Percentiles rank a stretch among this genome's conserved stretches.
Evolutionary conservation across 768 basidiomycete genomes (phyloP).

Genomic region (Pisolithus marmoratus): DNA sequence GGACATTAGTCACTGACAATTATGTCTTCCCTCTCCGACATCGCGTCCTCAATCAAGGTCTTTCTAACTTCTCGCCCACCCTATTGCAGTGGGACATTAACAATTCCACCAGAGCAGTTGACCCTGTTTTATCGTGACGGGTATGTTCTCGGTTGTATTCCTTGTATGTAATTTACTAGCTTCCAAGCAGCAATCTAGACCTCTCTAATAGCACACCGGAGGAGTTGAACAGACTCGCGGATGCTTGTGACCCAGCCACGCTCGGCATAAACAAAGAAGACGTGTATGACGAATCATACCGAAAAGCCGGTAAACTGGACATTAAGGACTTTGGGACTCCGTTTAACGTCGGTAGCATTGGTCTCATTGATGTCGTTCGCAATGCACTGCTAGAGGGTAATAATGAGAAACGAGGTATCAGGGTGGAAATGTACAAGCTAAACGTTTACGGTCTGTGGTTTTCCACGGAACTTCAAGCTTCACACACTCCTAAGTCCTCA

Average conservation of each 20-base stretch:
- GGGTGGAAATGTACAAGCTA: conserved; percentile 38
- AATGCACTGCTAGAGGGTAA: conserved; percentile 16
- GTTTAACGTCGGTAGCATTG: conserved; percentile 24
- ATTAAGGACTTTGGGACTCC: conserved; percentile 27
- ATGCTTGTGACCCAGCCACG: conserved; percentile 35
- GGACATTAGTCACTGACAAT: too few species aligned
- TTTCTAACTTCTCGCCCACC: too few species aligned
- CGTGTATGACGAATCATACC: conserved; percentile 38
- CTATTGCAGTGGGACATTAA: too few species aligned
- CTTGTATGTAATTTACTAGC: too few species aligned
- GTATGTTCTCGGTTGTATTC: too few species aligned
- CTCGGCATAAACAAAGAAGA: conserved; percentile 34
- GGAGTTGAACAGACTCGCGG: conserved; percentile 18
- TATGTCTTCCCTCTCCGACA: too few species aligned
- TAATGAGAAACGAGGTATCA: conserved; percentile 23
- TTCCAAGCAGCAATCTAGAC: too few species aligned
- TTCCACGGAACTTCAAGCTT: too few species aligned
- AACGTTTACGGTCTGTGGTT: conserved; percentile 37
- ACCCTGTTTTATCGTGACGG: too few species aligned
- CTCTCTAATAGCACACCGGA: background rate
- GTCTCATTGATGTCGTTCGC: conserved; percentile 24
- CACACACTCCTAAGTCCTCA: too few species aligned
- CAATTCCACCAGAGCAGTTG: too few species aligned
- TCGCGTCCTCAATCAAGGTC: too few species aligned
- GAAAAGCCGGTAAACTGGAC: conserved; percentile 43